phyloP scores from a whole-genome alignment of 1,284 basidiomycete genomes.

The Ganoderma boninense region DNA sequence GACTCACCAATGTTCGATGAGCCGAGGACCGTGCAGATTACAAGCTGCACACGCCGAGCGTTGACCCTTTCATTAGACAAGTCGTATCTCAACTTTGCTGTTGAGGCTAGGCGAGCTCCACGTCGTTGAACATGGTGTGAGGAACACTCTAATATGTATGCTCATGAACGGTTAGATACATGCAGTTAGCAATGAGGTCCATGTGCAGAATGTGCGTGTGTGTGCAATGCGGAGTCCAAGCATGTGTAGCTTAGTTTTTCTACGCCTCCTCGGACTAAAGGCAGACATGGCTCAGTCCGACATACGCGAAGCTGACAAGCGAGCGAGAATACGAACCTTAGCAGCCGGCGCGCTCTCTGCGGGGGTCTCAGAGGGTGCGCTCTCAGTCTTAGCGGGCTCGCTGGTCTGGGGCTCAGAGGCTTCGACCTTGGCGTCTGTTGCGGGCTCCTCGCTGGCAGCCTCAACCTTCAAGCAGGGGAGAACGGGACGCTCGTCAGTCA shows the following conservation, averaged over 20 bases:
- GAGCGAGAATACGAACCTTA: constrained; percentile 21
- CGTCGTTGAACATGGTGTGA: not conserved
- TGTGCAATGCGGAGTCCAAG: constrained; percentile 6
- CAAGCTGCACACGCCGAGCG: no score
- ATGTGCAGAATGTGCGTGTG: constrained; percentile 5
- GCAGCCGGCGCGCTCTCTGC: constrained; percentile 28
- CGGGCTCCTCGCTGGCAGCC: constrained; percentile 31
- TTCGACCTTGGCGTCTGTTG: not conserved
- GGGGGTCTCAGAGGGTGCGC: constrained; percentile 25
- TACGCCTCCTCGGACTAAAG: constrained; percentile 35
- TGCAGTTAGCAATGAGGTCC: constrained; percentile 19
- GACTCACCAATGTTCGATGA: not conserved
- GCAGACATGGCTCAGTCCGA: not conserved
- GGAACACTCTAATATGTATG: constrained; percentile 1
- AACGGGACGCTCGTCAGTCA: not conserved
- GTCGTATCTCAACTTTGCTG: no score
- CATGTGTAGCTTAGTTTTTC: constrained; percentile 18
- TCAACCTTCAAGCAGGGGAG: constrained; percentile 15
- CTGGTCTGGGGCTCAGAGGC: not conserved
- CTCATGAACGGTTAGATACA: constrained; percentile 24
- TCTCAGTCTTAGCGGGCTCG: constrained; percentile 31
- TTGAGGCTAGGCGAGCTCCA: not conserved
- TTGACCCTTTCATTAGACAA: no score
- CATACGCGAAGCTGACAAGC: not conserved
- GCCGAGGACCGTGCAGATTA: not conserved